Evolutionary conservation across 192 early-diverging fungal species (phyloP).

Genomic region (Endogone sp.): DNA sequence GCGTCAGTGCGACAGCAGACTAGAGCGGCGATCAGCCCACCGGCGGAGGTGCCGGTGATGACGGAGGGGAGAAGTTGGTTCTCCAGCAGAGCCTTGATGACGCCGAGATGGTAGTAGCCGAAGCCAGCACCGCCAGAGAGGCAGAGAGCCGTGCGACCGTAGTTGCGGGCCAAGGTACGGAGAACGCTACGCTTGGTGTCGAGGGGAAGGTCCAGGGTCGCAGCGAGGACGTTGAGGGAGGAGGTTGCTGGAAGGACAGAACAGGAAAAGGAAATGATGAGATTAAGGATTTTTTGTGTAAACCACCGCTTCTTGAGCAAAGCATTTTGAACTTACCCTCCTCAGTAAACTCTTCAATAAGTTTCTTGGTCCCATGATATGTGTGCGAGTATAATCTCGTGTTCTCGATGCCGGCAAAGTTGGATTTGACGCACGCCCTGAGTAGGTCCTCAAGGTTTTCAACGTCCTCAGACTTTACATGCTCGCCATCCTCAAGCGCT

Average conservation of each 20-base stretch:
- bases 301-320: not conserved
- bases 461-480: conserved; percentile 29
- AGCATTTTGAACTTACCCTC: conserved; percentile 41
- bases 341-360: conserved; percentile 64
- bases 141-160: conserved; percentile 74
- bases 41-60: conserved; percentile 75
- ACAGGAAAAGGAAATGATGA: not conserved
- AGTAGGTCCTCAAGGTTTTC: conserved; percentile 46
- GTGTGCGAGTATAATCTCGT: conserved; percentile 65
- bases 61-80: conserved; percentile 64
- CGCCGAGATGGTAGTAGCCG: conserved; percentile 70
- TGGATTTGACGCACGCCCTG: conserved; percentile 61
- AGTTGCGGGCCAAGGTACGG: conserved; percentile 56
- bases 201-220: conserved; percentile 25
- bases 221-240: conserved; percentile 35
- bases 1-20: conserved; percentile 67
- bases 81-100: conserved; percentile 68
- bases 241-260: conserved; percentile 33
- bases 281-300: not conserved
- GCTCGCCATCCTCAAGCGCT: not conserved
- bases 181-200: conserved; percentile 65
- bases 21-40: conserved; percentile 59
- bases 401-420: conserved; percentile 78
- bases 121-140: conserved; percentile 74
- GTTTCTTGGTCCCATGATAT: conserved; percentile 69